Evolutionary conservation across 441 rosid genomes (phyloP).

Genomic region (Capsella rubella): DNA sequence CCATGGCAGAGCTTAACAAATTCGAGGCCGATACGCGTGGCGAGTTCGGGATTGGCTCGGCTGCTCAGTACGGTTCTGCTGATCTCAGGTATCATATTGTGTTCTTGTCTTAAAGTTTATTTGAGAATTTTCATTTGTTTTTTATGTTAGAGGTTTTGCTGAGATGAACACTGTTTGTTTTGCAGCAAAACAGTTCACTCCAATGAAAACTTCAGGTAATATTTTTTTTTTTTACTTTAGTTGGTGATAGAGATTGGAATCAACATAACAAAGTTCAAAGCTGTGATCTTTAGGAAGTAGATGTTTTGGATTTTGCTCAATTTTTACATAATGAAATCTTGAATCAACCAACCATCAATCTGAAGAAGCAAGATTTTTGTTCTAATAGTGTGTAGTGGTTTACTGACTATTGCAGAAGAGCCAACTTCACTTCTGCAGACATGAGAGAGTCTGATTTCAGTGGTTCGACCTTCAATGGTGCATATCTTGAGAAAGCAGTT

Average conservation of each 20-base stretch:
- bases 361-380: slow-evolving; percentile 21
- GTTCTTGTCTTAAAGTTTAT: neutral
- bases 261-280: slow-evolving; percentile 6
- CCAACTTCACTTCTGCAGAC: slow-evolving; percentile 93
- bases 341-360: neutral
- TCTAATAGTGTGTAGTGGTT: slow-evolving; percentile 8
- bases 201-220: slow-evolving; percentile 86
- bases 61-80: slow-evolving; percentile 90
- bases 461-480: slow-evolving; percentile 93
- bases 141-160: too few relatives aligned
- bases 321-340: neutral
- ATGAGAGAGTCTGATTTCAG: slow-evolving; percentile 96
- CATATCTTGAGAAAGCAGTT: slow-evolving; percentile 95
- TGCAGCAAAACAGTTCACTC: slow-evolving; percentile 89
- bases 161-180: slow-evolving; percentile 25
- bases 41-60: slow-evolving; percentile 91
- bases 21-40: slow-evolving; percentile 85
- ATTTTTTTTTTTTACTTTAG: neutral
- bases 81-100: slow-evolving; percentile 66
- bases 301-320: neutral
- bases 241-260: neutral
- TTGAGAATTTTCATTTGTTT: neutral
- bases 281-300: slow-evolving; percentile 10
- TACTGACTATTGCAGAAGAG: slow-evolving; percentile 70
- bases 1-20: slow-evolving; percentile 83